Base-by-base conservation (phyloP, 345 rosid genomes). In the Aegle marmelos region DNA sequence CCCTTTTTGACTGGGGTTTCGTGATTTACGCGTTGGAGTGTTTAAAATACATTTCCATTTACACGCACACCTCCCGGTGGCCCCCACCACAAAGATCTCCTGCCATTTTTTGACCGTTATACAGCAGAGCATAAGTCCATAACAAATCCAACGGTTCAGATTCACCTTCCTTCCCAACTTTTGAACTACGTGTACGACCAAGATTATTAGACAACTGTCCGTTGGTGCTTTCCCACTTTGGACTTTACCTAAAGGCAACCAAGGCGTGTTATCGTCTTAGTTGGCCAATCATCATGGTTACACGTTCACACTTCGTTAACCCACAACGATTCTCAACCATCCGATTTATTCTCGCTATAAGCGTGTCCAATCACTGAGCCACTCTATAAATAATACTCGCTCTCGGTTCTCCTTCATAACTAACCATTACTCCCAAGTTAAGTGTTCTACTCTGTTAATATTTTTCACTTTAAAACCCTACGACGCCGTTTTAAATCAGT, bases 71-170 rank as follows among this genome's bases (percentile, higher is more conserved):
- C 7, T 5, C 41, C 10, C 41, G 10, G n/a, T n/a, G 11, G 2
- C 41, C 6, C 65, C 65, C n/a, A n/a, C n/a, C n/a, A n/a, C n/a
- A n/a, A 2, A 11, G 34, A 28, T n/a, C 53, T 25, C 62, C 33
- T 75, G 65, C 72, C 72, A 33, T 34, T 50, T 75, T 41, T 54
- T 27, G 72, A 65, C 72, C 78, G 78, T 75, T 75, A 65, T 8
- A n/a, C 34, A 64, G 8, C 34, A 8, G 33, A 33, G 5, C 65
- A 25, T 28, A 16, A n/a, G 30, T 10, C 64, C 2, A 13, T 4
- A 48, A 24, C 37, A 4, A 1, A 64, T 31, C 54, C 2, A 14
- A 50, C 53, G 16, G 63, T 45, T 19, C 6, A 50, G 4, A 24
- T 75, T 39, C 30, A 19, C 13, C 2, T 5, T 9, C 28, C n/a